Evolutionary conservation across 768 basidiomycete species (phyloP), one percentile per base, ranked within the genome.

Genomic region (Boletus pseudopeckii): DNA sequence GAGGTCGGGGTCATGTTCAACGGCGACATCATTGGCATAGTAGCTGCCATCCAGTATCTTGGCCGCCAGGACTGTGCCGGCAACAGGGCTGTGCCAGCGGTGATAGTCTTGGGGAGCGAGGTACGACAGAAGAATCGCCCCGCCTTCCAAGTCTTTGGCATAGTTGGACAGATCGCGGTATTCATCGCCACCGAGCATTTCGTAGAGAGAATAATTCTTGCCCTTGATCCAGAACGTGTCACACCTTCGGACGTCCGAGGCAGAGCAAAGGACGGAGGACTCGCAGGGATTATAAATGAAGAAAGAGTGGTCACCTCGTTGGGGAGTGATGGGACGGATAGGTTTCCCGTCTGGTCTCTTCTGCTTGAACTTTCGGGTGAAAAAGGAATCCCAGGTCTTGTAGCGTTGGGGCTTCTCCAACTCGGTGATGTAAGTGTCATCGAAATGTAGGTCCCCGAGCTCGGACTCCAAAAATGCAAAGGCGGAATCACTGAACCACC

Each of bases 141-240:
- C 30, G 10, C 30, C 30, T 11, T 32, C 30, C 30, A 32, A 10
- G 30, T 32, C 30, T 32, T 32, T 32, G 30, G 30, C 30, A 1
- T 32, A 32, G 30, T 32, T 4, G 30, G 30, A 32, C 30, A 32
- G 3, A 9, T 32, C 4, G 3, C 10, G 3, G 30, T 32, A 11
- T 11, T 18, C 22, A 1, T 18, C 7, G 4, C 51, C 45, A 14
- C 73, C 66, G 10, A 85, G 75, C 71, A 84, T 81, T 62, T 83
- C 74, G n/a, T 62, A 49, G 47, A 85, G 77, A 3, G 82, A 84
- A 67, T 85, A 85, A 0, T 76, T 73, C 58, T 84, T 72, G 7
- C 70, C 76, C 58, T 85, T 85, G 65, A 83, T 64, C 81, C 81
- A 85, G 66, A 85, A 84, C 20, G 60, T 61, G 48, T 82, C 80